Evolutionary conservation across 1,284 basidiomycete species (phyloP).

Genomic region (Tylopilus sp.): DNA sequence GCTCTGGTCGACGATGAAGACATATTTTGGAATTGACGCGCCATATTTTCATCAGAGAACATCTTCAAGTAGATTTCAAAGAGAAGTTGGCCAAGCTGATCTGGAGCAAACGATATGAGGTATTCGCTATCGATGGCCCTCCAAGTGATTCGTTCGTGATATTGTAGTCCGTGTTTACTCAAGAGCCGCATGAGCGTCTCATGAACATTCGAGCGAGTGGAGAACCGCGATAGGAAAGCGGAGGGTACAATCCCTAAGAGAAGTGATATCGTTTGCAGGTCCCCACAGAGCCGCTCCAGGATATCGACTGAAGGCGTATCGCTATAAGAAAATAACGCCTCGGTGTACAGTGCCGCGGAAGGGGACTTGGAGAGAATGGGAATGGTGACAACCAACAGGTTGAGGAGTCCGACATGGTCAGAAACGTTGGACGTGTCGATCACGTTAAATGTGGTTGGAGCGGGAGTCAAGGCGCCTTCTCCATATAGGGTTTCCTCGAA

Average conservation of each 20-base stretch:
- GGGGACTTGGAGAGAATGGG: constrained; percentile 38
- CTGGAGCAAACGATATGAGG: constrained; percentile 28
- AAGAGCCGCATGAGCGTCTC: constrained; percentile 35
- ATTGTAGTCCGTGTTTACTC: constrained; percentile 34
- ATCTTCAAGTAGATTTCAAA: constrained; percentile 48
- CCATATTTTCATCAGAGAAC: constrained; percentile 37
- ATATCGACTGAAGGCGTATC: constrained; percentile 35
- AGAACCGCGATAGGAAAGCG: constrained; percentile 43
- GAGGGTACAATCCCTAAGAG: constrained; percentile 45
- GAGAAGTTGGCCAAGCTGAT: constrained; percentile 42
- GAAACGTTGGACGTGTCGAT: constrained; percentile 57
- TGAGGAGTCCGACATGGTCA: constrained; percentile 52
- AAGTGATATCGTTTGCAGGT: constrained; percentile 41
- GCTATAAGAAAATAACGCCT: constrained; percentile 37
- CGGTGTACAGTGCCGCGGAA: constrained; percentile 43
- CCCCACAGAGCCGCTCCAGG: constrained; percentile 37
- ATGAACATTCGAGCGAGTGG: constrained; percentile 43
- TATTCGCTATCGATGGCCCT: constrained; percentile 28
- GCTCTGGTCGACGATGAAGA: constrained; percentile 1
- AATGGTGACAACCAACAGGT: constrained; percentile 42
- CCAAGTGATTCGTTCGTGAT: constrained; percentile 47
- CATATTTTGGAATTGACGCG: constrained; percentile 9
- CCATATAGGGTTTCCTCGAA: constrained; percentile 40
- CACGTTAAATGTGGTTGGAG: constrained; percentile 47
- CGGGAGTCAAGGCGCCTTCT: constrained; percentile 13